These are phyloP conservation scores for Hypomyces perniciosus DNA, from an alignment of 2,329 filamentous ascomycete species.

Conservation along the genomic window DNA sequence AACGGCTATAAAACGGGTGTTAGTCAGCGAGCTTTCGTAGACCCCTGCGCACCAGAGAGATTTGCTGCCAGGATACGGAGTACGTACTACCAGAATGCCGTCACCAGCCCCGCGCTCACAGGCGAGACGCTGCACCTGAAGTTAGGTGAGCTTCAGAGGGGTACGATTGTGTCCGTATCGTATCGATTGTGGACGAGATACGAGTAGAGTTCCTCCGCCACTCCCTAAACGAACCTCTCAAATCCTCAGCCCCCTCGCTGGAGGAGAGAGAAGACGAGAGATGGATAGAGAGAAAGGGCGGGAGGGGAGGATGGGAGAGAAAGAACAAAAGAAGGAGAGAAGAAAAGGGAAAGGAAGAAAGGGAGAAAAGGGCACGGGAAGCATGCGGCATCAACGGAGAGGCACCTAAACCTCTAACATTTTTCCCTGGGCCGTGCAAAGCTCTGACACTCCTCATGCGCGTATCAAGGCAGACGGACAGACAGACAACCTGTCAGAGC, in stretches of 20 bases:
- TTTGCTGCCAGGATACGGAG: no score
- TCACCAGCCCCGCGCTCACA: no score
- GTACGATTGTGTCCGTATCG: no score
- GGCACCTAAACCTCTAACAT: background rate
- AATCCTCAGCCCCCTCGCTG: background rate
- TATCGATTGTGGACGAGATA: no score
- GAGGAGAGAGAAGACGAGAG: background rate
- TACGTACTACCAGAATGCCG: no score
- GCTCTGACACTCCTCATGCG: background rate
- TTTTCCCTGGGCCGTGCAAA: no score
- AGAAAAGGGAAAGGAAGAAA: background rate
- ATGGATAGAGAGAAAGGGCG: background rate
- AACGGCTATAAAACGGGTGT: no score
- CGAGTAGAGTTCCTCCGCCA: background rate
- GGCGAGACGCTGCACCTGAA: no score
- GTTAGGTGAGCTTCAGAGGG: no score
- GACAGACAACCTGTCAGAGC: background rate
- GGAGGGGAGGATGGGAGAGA: background rate
- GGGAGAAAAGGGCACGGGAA: background rate
- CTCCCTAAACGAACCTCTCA: background rate
- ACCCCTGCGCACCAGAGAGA: no score
- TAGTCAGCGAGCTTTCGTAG: no score
- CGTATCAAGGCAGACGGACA: background rate
- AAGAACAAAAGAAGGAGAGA: background rate
- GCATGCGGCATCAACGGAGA: slow-evolving; percentile 5